These are phyloP conservation scores for Phytophthora macrochlamydospora DNA, from an alignment of 352 stramenopile species.

Conservation along the genomic window DNA sequence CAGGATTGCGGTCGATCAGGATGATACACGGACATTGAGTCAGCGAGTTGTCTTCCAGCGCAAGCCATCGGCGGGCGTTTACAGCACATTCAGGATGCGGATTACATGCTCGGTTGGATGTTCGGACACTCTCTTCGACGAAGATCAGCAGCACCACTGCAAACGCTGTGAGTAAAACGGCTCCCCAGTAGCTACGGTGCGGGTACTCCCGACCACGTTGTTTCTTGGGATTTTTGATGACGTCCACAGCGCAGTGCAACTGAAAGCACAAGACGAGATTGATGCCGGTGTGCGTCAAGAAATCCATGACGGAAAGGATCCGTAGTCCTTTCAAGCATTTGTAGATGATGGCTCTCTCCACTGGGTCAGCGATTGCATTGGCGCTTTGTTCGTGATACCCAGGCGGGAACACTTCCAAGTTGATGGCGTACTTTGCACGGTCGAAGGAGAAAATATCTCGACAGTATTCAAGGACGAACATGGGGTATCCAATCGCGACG, in stretches of 20 bases:
- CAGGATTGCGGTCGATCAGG: slow-evolving; percentile 20
- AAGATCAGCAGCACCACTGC: not conserved
- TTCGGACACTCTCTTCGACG: not conserved
- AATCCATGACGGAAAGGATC: slow-evolving; percentile 14
- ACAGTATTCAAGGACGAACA: slow-evolving; percentile 15
- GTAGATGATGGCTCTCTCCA: not conserved
- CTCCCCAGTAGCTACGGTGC: not conserved
- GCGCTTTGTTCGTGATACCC: slow-evolving; percentile 4
- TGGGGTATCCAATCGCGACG: slow-evolving; percentile 18
- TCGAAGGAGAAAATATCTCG: slow-evolving; percentile 19
- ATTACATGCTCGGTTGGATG: not conserved
- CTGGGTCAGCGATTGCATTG: not conserved
- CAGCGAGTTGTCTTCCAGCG: slow-evolving; percentile 4
- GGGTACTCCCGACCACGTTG: not conserved
- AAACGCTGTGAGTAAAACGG: not conserved
- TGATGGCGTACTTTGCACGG: slow-evolving; percentile 6
- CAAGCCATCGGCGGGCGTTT: slow-evolving; percentile 6
- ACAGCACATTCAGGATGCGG: not conserved
- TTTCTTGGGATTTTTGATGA: not conserved
- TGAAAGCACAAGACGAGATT: slow-evolving; percentile 20
- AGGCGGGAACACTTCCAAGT: slow-evolving; percentile 4
- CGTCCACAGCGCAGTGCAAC: slow-evolving; percentile 9
- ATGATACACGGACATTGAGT: slow-evolving; percentile 24
- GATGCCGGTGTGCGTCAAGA: slow-evolving; percentile 27
- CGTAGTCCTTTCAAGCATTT: slow-evolving; percentile 8